Evolutionary conservation across 2,329 filamentous ascomycete genomes (phyloP).

Genomic region (Colletotrichum neosansevieriae): DNA sequence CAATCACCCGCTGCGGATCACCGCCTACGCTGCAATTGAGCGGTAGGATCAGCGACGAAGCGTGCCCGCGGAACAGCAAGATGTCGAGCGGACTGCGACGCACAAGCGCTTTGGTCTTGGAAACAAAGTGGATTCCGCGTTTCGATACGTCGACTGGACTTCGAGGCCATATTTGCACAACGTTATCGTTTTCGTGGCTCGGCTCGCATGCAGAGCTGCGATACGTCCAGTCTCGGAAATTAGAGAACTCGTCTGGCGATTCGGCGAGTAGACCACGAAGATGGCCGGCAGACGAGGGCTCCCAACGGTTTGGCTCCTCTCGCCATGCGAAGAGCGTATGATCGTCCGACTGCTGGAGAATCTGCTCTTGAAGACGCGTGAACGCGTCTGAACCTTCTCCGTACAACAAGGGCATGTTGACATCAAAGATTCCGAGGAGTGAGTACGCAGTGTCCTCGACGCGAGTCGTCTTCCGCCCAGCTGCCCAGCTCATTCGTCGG

Average conservation of each 20-base stretch:
- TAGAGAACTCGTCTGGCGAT: constrained; percentile 24
- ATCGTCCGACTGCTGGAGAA: constrained; percentile 15
- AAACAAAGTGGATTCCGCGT: constrained; percentile 4
- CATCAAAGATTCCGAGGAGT: constrained; percentile 45
- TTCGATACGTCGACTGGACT: constrained; percentile 16
- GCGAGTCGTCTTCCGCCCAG: constrained; percentile 42
- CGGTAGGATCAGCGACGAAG: constrained; percentile 3
- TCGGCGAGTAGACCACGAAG: background rate
- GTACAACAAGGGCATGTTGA: constrained; percentile 47
- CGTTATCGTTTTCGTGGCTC: background rate
- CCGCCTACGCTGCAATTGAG: constrained; percentile 16
- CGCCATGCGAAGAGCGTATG: background rate
- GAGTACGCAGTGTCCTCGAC: constrained; percentile 46
- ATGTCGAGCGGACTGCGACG: background rate
- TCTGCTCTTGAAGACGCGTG: constrained; percentile 38
- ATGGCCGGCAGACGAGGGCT: background rate
- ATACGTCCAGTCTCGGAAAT: constrained; percentile 20
- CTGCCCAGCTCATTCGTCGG: constrained; percentile 47
- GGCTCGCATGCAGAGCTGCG: background rate
- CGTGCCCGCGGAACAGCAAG: background rate
- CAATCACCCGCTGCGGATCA: constrained; percentile 7
- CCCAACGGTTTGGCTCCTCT: no score
- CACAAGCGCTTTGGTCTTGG: constrained; percentile 2
- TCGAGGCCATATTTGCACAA: constrained; percentile 7
- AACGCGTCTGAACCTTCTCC: constrained; percentile 45